Evolutionary conservation across 2,329 filamentous ascomycete species (phyloP).

Genomic region (Teratosphaeria zuluensis): DNA sequence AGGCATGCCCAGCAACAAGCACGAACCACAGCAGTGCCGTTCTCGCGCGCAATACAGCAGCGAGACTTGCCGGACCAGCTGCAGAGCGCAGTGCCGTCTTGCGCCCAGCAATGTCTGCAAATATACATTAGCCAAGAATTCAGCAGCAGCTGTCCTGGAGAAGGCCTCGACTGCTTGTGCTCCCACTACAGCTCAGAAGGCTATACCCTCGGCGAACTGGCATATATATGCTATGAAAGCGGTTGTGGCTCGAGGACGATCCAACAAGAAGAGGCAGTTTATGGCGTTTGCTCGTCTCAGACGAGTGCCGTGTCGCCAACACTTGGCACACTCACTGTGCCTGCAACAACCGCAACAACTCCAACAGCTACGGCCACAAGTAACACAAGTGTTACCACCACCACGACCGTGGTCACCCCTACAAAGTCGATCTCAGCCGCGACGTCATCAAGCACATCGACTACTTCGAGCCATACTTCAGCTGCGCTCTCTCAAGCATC

Average conservation of each 20-base stretch:
- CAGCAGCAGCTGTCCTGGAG: constrained; percentile 7
- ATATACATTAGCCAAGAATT: constrained; percentile 16
- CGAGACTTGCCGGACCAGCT: constrained; percentile 9
- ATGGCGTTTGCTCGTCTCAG: constrained; percentile 18
- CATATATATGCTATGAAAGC: constrained; percentile 14
- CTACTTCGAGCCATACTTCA: neutral
- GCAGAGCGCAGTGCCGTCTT: constrained; percentile 16
- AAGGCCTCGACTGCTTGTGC: constrained; percentile 21
- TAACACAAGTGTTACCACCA: neutral
- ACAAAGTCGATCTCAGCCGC: neutral
- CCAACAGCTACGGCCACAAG: constrained; percentile 2
- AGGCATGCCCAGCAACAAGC: neutral
- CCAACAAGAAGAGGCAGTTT: constrained; percentile 9
- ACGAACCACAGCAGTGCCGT: neutral
- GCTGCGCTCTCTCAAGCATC: neutral
- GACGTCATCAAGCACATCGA: neutral
- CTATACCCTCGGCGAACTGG: constrained; percentile 25
- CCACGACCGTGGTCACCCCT: neutral
- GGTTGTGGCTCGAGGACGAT: constrained; percentile 8
- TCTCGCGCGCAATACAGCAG: neutral
- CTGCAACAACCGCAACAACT: constrained; percentile 4
- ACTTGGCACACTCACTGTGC: constrained; percentile 17
- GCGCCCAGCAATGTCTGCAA: constrained; percentile 21
- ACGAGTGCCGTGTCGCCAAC: constrained; percentile 16
- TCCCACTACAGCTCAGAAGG: constrained; percentile 21